These are phyloP conservation scores for Persicaria maculosa DNA, from an alignment of 148 eudicot species.

Conservation along the genomic window DNA sequence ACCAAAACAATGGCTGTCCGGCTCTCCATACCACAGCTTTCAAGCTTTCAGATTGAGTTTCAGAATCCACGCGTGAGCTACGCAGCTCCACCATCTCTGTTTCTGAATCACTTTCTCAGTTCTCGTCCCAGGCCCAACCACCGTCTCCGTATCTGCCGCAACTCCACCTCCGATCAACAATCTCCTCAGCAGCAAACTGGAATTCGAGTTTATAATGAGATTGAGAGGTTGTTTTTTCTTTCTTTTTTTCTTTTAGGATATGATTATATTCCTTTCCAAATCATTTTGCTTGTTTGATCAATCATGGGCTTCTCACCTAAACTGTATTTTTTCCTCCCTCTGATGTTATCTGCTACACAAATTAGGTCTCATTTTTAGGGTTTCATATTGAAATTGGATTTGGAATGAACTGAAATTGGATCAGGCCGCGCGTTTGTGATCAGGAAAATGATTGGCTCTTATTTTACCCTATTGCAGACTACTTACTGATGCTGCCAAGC, in stretches of 20 bases:
- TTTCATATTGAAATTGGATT: background rate
- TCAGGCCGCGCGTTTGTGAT: background rate
- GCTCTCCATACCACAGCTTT: constrained; percentile 6
- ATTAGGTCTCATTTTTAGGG: background rate
- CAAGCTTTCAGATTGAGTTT: background rate
- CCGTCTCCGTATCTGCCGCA: constrained; percentile 22
- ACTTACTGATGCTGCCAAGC: constrained; percentile 60
- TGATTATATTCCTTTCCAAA: background rate
- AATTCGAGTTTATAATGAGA: constrained; percentile 65
- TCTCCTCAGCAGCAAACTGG: constrained; percentile 29
- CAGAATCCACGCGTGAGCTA: background rate
- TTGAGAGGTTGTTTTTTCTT: constrained; percentile 49
- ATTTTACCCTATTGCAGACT: constrained; percentile 23
- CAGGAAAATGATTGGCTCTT: background rate
- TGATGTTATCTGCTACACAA: background rate
- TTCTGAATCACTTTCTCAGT: background rate
- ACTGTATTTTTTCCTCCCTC: background rate
- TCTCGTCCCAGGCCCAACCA: background rate
- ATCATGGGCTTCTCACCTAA: background rate
- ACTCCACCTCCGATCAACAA: constrained; percentile 16
- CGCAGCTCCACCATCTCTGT: background rate
- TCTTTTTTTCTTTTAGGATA: background rate
- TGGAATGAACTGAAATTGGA: background rate
- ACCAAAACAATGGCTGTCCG: background rate
- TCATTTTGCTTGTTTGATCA: background rate